Conservation (phyloP, 2,329 filamentous ascomycete species). For the Diaporthe longicolla region DNA sequence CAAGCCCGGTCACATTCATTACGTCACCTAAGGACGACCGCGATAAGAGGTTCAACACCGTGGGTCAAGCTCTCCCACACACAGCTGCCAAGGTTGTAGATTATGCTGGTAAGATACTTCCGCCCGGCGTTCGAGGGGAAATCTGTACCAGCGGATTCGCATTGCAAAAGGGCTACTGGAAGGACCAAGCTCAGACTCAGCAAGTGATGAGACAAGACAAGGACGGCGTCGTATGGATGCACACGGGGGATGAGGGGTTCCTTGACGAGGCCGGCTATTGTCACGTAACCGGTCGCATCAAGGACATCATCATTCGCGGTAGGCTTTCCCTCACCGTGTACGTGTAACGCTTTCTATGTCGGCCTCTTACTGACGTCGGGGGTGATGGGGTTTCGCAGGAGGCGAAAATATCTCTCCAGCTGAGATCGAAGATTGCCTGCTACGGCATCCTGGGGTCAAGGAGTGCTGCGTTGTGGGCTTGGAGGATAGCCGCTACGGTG, state of each 20-base stretch:
- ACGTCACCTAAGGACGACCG: background rate
- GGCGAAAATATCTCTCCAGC: slow-evolving; percentile 5
- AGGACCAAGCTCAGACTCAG: slow-evolving; percentile 56
- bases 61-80: background rate
- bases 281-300: slow-evolving; percentile 76
- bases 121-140: slow-evolving; percentile 70
- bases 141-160: slow-evolving; percentile 75
- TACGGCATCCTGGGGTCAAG: background rate
- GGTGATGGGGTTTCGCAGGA: background rate
- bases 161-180: slow-evolving; percentile 74
- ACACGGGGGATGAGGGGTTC: slow-evolving; percentile 68
- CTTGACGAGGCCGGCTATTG: slow-evolving; percentile 60
- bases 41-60: background rate
- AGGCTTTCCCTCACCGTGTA: background rate
- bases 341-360: no score
- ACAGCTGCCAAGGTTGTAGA: background rate
- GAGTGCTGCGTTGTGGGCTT: slow-evolving; percentile 2
- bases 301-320: slow-evolving; percentile 49
- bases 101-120: slow-evolving; percentile 62
- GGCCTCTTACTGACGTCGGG: no score
- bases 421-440: slow-evolving; percentile 3
- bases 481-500: background rate
- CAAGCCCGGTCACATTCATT: background rate
- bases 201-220: slow-evolving; percentile 48
- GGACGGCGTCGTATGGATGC: slow-evolving; percentile 65